Evolutionary conservation across 2,329 filamentous ascomycete genomes (phyloP).

Genomic region (Fusarium lateritium): DNA sequence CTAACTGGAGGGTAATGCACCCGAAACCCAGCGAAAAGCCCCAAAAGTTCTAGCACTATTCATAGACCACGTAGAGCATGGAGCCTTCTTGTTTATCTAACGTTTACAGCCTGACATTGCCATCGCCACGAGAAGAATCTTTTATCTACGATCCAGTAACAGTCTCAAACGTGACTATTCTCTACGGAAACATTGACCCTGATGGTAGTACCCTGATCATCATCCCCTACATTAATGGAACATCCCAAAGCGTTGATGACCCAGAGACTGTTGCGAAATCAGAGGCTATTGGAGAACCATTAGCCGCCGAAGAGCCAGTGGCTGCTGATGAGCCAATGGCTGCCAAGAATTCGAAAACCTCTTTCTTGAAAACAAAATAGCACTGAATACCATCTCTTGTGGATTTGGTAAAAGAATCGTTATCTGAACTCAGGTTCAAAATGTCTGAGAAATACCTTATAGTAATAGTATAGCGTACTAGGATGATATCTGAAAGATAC

Average conservation of each 20-base stretch:
- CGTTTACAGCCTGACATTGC: neutral
- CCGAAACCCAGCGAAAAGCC: too few species aligned
- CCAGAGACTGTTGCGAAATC: neutral
- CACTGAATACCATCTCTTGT: neutral
- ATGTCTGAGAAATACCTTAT: slow-evolving; percentile 5
- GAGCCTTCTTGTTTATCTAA: neutral
- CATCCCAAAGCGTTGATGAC: neutral
- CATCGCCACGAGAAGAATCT: neutral
- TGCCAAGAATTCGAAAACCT: neutral
- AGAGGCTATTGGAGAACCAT: neutral
- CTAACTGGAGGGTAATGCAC: too few species aligned
- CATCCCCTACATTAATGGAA: neutral
- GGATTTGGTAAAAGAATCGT: neutral
- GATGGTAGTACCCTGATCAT: neutral
- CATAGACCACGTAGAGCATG: too few species aligned
- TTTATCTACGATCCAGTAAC: neutral
- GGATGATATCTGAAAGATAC: neutral
- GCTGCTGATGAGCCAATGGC: neutral
- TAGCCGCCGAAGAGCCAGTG: neutral
- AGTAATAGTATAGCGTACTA: neutral
- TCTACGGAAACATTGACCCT: neutral
- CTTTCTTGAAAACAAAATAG: neutral
- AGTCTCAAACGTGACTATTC: neutral
- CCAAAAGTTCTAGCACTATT: too few species aligned
- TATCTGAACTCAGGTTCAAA: neutral